Conservation (phyloP, 73 alveolate genomes). For the Symbiodinium pilosum region DNA sequence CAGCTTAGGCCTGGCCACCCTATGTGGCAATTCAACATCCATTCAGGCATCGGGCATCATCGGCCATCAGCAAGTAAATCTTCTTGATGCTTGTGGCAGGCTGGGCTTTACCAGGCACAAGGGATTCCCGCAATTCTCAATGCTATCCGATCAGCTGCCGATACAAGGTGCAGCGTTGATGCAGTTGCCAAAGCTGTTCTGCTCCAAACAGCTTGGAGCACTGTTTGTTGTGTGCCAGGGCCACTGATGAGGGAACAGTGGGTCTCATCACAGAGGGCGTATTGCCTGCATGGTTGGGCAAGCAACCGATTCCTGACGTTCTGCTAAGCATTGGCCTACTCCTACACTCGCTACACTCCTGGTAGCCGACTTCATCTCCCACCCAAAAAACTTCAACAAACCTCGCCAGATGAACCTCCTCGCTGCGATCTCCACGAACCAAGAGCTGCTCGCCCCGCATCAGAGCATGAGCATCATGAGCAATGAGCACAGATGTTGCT, state of each 20-base stretch:
- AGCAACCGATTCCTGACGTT: neutral
- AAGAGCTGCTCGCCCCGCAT: neutral
- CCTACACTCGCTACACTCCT: no score
- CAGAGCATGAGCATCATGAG: neutral
- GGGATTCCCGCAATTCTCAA: slow-evolving; percentile 85
- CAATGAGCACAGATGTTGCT: no score
- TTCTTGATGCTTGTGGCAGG: neutral
- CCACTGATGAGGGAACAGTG: slow-evolving; percentile 56
- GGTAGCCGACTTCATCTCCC: no score
- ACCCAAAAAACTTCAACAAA: no score
- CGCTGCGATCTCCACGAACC: slow-evolving; percentile 69
- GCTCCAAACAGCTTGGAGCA: neutral
- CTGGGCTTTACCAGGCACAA: slow-evolving; percentile 66
- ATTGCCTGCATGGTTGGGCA: neutral
- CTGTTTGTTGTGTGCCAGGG: neutral
- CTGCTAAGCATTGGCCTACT: no score
- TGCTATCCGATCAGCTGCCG: slow-evolving; percentile 72
- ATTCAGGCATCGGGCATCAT: neutral
- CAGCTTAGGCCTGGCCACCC: slow-evolving; percentile 27
- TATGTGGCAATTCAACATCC: slow-evolving; percentile 42
- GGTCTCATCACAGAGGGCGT: slow-evolving; percentile 50
- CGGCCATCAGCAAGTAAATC: neutral
- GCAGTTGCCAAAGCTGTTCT: neutral
- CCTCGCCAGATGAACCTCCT: slow-evolving; percentile 30
- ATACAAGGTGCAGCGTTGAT: neutral